Conservation (phyloP, 208 protist species). For the Acanthamoeba lenticulata region DNA sequence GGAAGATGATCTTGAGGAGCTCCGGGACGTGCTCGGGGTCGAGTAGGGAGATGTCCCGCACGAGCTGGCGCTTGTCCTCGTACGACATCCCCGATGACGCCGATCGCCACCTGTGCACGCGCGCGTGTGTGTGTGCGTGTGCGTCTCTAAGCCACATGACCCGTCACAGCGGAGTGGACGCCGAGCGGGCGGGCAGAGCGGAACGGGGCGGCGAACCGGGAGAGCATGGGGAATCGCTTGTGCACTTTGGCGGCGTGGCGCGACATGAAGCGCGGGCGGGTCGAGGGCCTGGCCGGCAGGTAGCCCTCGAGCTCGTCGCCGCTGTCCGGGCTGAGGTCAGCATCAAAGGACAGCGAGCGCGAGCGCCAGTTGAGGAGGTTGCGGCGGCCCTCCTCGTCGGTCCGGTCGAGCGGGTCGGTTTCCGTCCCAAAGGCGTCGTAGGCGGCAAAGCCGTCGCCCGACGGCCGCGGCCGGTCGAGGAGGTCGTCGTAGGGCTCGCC, state of each 20-base stretch:
- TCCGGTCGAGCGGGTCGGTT: not conserved
- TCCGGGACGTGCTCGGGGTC: not conserved
- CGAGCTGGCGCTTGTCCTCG: not conserved
- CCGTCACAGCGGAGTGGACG: not conserved
- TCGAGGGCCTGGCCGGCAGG: not conserved
- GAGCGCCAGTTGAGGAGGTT: not conserved
- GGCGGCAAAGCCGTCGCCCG: too few species aligned
- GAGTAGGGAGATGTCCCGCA: not conserved
- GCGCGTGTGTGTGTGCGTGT: not conserved
- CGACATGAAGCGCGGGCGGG: slow-evolving; percentile 23
- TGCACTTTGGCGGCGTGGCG: slow-evolving; percentile 16
- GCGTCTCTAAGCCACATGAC: not conserved
- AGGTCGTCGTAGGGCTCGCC: too few species aligned
- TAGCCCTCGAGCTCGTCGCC: not conserved
- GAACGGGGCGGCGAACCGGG: not conserved
- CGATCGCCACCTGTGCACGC: not conserved
- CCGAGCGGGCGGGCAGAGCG: not conserved
- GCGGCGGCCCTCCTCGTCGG: not conserved
- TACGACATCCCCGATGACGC: not conserved
- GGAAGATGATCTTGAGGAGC: slow-evolving; percentile 34
- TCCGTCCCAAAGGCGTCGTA: not conserved
- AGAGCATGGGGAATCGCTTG: not conserved
- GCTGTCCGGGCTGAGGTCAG: not conserved
- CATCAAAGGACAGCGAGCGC: not conserved
- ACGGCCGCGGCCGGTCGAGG: too few species aligned